Evolutionary conservation across 495 filamentous ascomycete species (phyloP).

Genomic region (Thozetella sp.): DNA sequence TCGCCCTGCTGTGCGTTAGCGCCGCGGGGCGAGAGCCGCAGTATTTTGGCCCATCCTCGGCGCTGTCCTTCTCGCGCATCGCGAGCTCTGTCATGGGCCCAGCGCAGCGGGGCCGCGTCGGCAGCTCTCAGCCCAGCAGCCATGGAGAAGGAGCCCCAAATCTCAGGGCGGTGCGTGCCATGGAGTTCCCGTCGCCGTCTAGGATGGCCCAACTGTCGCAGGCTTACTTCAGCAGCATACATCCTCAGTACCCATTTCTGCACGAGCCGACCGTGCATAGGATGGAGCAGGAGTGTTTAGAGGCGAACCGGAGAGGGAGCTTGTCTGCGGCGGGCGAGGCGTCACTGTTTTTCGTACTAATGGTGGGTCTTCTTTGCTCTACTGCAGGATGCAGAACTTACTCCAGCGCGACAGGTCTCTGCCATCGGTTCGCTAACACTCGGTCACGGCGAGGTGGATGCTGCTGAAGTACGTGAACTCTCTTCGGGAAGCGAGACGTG

Average conservation of each 20-base stretch:
- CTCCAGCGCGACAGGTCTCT: too few species aligned
- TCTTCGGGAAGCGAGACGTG: neutral
- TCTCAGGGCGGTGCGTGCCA: too few species aligned
- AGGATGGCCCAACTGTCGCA: neutral
- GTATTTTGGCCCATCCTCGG: constrained; percentile 4
- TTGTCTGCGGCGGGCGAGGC: neutral
- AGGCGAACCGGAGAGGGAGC: neutral
- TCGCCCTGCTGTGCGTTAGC: neutral
- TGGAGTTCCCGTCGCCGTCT: too few species aligned
- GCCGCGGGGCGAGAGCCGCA: constrained; percentile 5
- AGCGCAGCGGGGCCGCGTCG: too few species aligned
- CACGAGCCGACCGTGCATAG: neutral
- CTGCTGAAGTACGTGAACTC: neutral
- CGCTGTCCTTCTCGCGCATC: neutral
- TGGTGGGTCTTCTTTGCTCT: too few species aligned
- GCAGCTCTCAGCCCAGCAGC: too few species aligned
- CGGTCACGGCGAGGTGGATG: neutral
- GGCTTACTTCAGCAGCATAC: neutral
- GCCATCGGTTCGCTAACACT: neutral
- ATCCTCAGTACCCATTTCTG: neutral
- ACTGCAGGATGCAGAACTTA: too few species aligned
- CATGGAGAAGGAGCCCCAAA: too few species aligned
- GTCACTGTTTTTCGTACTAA: neutral
- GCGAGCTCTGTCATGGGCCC: neutral
- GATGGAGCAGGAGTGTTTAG: neutral